Evolutionary conservation across 495 filamentous ascomycete species (phyloP), one percentile per base, ranked within the genome.

Genomic region (Penicillium subrubescens): DNA sequence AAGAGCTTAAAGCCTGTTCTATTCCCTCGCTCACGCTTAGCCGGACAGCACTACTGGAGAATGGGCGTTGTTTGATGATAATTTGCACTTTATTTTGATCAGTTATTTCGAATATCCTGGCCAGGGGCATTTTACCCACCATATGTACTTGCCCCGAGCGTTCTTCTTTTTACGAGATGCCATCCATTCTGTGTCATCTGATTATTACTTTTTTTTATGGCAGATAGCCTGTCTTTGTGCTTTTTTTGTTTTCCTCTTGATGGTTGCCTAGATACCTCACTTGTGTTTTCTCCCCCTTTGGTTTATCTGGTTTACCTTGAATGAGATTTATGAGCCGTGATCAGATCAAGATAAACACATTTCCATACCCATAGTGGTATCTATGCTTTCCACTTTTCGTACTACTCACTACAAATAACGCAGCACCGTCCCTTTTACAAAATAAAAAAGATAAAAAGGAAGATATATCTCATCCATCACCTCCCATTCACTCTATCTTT

Each of bases 211-310:
- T 56, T 33, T 55, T 12, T 3, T 35, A 6, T 35, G 29, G 17
- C 53, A 35, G 29, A 52, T 31, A 52, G 48, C 33, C 15, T 31
- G n/a, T 37, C 53, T 37, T 37, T 37, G 31, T 2, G 25, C 25
- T 27, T 27, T 27, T 55, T 64, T 34, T 51, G 46, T 19, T 68
- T 50, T 53, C 59, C 37, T 61, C 62, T 46, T 39, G 43, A 39
- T 66, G 44, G 57, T 57, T 56, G 56, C 66, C 62, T 70, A 74
- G 72, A 74, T 74, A 74, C 72, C 72, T 72, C 64, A 64, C 68
- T 55, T 27, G 43, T 65, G 63, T 54, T 60, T 65, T 60, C 14
- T 35, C 61, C 31, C 39, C 60, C 21, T 48, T 66, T 37, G 31
- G 17, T 37, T 62, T 54, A 53, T 60, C 66, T 52, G 48, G 48